Conservation (phyloP, 169 alveolate species). For the Plasmodium reichenowi region DNA sequence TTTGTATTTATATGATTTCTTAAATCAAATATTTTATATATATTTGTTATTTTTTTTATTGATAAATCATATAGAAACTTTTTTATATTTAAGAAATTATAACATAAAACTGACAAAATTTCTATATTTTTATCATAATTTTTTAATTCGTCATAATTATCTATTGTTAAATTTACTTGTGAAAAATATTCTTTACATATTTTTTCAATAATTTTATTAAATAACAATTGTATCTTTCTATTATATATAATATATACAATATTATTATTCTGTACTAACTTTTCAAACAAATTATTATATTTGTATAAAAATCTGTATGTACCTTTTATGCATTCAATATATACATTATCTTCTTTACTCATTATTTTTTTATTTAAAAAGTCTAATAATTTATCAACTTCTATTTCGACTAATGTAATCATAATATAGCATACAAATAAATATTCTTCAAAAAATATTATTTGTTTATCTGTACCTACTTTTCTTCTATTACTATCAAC, state of each 20-base stretch:
- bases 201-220: conserved; percentile 22
- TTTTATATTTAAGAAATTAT: conserved; percentile 47
- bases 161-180: conserved; percentile 12
- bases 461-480: background rate
- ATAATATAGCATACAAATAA: conserved; percentile 25
- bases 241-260: conserved; percentile 60
- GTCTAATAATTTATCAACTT: conserved; percentile 29
- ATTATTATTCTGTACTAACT: conserved; percentile 17
- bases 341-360: conserved; percentile 59
- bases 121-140: conserved; percentile 70
- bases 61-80: conserved; percentile 36
- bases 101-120: conserved; percentile 49
- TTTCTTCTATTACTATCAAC: too few relatives aligned
- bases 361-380: conserved; percentile 25
- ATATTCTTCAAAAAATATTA: conserved; percentile 53
- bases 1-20: conserved; percentile 51
- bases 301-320: conserved; percentile 30
- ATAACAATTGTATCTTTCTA: conserved; percentile 57
- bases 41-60: conserved; percentile 15
- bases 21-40: conserved; percentile 15
- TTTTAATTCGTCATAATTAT: conserved; percentile 57
- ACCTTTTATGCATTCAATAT: conserved; percentile 63
- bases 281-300: conserved; percentile 54
- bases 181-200: conserved; percentile 19
- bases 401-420: conserved; percentile 27